Evolutionary conservation across 176 grass and related monocot species (phyloP).

Genomic region (Tuctoria greenei): DNA sequence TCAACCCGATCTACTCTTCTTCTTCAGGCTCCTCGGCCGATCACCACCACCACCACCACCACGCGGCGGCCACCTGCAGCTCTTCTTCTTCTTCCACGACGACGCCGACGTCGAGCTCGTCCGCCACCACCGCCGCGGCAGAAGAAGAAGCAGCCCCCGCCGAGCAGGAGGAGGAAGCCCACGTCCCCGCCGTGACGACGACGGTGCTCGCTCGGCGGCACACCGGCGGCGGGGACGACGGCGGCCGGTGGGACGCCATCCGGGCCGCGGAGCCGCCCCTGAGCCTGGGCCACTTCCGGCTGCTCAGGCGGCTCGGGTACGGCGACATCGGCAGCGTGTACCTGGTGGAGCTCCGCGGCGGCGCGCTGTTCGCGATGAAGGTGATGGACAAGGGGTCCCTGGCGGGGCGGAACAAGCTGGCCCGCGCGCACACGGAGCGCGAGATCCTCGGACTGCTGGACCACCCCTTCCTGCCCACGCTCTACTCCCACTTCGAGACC

Average conservation of each 20-base stretch:
- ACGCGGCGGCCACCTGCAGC: not conserved
- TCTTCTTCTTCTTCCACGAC: not conserved
- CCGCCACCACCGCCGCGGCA: not conserved
- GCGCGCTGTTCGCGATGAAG: conserved; percentile 83
- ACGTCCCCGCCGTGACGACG: not conserved
- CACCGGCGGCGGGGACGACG: conserved; percentile 62
- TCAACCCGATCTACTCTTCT: conserved; percentile 41
- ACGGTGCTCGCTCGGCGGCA: conserved; percentile 51
- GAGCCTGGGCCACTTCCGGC: conserved; percentile 84
- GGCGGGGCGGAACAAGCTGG: conserved; percentile 73
- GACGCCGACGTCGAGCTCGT: not conserved
- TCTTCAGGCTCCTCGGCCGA: not conserved
- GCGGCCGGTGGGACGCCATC: conserved; percentile 75
- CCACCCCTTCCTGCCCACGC: conserved; percentile 88
- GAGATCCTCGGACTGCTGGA: conserved; percentile 81
- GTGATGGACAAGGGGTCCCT: conserved; percentile 90
- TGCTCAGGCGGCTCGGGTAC: conserved; percentile 71
- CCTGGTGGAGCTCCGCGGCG: conserved; percentile 75
- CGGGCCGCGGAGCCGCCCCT: conserved; percentile 58
- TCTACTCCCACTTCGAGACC: conserved; percentile 92
- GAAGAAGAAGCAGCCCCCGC: too few species aligned
- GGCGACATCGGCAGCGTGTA: conserved; percentile 97
- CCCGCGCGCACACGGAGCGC: conserved; percentile 75
- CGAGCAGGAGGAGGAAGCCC: conserved; percentile 21
- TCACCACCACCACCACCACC: too few species aligned